Base-by-base conservation (phyloP, 768 basidiomycete species). In the Panaeolus cyanescens region DNA sequence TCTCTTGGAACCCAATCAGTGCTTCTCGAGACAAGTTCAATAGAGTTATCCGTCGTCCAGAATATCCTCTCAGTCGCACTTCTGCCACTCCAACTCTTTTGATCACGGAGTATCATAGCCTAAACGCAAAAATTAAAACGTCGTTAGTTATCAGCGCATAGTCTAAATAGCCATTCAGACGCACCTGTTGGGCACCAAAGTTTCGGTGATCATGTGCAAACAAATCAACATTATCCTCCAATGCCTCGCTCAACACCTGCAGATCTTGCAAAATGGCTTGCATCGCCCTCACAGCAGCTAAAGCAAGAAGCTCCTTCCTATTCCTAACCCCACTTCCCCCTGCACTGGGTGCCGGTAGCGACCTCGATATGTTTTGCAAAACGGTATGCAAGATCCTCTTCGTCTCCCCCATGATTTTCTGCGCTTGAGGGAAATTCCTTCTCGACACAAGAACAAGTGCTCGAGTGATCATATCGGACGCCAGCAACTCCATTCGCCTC, bases 381-480 rank as follows among this genome's bases (percentile, higher is more conserved):
- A 97, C 93, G 0, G 94, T 96, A 67, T 94, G 89, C 73, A 99
- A 77, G 68, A 99, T 98, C 53, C 94, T 83, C 75, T 91, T 93
- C 60, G 97, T 95, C 81, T 95, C 93, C 40, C 83, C 85, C 76
- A 97, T 83, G 59, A 99, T 91, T 68, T 92, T 91, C 70, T 91
- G 90, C 1, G 96, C 97, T 65, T 96, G 95, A 0, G 88, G 81
- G 75, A 88, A 92, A 72, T 98, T 97, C 72, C 95, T 86, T 67
- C 95, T 81, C 37, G 93, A 92, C 56, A 97, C 95, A 45, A 99
- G 84, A 31, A 99, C 91, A 31, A 99, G 83, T 17, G 91, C 90
- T 10, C 97, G 88, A 2, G 95, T 95, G 71, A 99, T 95, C 95
- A 99, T 99, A 75, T 99, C 97, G 28, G 91, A 92, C 25, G 95